These are phyloP conservation scores for Hyphopichia burtonii DNA, from an alignment of 1,139 yeast genomes.

Conservation along the genomic window DNA sequence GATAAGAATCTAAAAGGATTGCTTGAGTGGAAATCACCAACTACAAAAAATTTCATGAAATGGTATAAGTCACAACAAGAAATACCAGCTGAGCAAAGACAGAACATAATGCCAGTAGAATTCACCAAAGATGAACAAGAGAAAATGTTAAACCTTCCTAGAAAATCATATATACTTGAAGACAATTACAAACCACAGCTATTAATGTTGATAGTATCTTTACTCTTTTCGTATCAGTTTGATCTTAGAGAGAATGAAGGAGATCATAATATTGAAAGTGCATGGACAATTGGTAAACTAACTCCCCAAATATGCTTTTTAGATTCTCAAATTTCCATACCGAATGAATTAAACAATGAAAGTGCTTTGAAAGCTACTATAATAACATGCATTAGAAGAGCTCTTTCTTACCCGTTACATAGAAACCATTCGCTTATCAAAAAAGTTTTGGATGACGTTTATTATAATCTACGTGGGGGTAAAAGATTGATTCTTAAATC, in stretches of 20 bases:
- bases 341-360: slow-evolving; percentile 27
- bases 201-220: slow-evolving; percentile 59
- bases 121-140: slow-evolving; percentile 64
- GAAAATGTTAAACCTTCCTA: slow-evolving; percentile 66
- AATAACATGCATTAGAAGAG: slow-evolving; percentile 64
- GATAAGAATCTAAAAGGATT: slow-evolving; percentile 54
- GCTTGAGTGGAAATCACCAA: slow-evolving; percentile 58
- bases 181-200: slow-evolving; percentile 45
- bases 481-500: slow-evolving; percentile 61
- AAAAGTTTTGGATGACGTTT: slow-evolving; percentile 76
- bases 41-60: slow-evolving; percentile 39
- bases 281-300: slow-evolving; percentile 90
- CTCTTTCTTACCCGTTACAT: slow-evolving; percentile 77
- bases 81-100: slow-evolving; percentile 19
- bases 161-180: slow-evolving; percentile 56
- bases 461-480: slow-evolving; percentile 65
- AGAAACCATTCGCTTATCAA: slow-evolving; percentile 61
- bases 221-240: slow-evolving; percentile 71
- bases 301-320: slow-evolving; percentile 74
- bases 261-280: slow-evolving; percentile 80
- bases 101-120: slow-evolving; percentile 39
- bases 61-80: slow-evolving; percentile 46
- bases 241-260: slow-evolving; percentile 77
- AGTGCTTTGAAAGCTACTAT: slow-evolving; percentile 49
- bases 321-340: slow-evolving; percentile 54